These are phyloP conservation scores for Penicillium hesseltinei DNA, from an alignment of 2,329 filamentous ascomycete genomes.

Conservation along the genomic window DNA sequence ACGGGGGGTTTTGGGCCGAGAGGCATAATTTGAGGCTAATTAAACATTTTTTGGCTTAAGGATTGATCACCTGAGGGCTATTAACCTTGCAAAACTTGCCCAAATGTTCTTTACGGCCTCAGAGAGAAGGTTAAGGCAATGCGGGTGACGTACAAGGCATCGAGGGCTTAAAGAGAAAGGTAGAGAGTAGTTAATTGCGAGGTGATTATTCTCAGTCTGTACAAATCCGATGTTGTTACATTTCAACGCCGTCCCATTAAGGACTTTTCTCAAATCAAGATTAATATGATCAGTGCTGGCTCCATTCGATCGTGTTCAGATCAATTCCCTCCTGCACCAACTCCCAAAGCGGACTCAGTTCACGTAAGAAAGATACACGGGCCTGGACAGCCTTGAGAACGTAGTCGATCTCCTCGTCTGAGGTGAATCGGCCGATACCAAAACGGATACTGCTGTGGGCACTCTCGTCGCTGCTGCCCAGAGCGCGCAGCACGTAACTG, in stretches of 20 bases:
- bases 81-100: background rate
- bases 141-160: background rate
- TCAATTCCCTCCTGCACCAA: constrained; percentile 96
- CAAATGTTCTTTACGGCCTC: too few species aligned
- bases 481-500: constrained; percentile 88
- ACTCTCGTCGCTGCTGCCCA: constrained; percentile 95
- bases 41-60: background rate
- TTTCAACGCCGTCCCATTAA: constrained; percentile 17
- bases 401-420: constrained; percentile 93
- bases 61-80: background rate
- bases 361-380: constrained; percentile 86
- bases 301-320: constrained; percentile 96
- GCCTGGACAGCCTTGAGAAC: constrained; percentile 91
- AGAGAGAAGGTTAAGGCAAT: too few species aligned
- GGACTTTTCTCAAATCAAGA: constrained; percentile 19
- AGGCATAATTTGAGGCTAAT: background rate
- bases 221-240: constrained; percentile 26
- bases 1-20: background rate
- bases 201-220: constrained; percentile 25
- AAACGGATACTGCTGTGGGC: constrained; percentile 98
- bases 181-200: constrained; percentile 3
- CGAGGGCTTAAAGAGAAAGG: background rate
- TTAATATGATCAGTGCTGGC: constrained; percentile 70
- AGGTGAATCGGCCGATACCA: constrained; percentile 95
- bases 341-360: constrained; percentile 96